A percentile compares a stretch with the other conserved stretches of the same genome.
Conservation (phyloP, 371 early-diverging fungal genomes). For the Mucor circinelloides region DNA sequence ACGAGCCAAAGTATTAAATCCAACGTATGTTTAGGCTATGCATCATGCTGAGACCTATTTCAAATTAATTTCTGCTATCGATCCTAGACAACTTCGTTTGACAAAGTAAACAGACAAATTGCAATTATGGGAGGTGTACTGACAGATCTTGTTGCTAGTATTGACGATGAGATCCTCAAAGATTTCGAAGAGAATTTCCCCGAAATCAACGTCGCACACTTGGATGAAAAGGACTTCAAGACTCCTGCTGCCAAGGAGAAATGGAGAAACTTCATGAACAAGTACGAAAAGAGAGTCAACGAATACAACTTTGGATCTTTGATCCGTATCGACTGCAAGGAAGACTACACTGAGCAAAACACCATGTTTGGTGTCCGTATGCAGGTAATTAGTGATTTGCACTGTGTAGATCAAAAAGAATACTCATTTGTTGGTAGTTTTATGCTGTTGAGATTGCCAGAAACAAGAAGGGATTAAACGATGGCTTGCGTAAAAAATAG, state of each 20-base stretch:
- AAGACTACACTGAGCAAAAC: conserved; percentile 84
- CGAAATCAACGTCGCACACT: conserved; percentile 59
- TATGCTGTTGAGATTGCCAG: conserved; percentile 90
- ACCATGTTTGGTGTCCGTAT: conserved; percentile 78
- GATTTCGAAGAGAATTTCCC: conserved; percentile 80
- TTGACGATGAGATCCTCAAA: conserved; percentile 83
- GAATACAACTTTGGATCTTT: conserved; percentile 93
- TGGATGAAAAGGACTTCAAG: conserved; percentile 81
- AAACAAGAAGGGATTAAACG: conserved; percentile 81
- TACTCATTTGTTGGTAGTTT: conserved; percentile 57
- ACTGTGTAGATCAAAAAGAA: neutral
- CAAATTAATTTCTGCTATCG: conserved; percentile 72
- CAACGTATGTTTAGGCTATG: conserved; percentile 59
- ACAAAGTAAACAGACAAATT: conserved; percentile 59
- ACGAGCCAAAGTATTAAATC: neutral
- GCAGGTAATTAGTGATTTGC: conserved; percentile 37
- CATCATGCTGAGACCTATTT: conserved; percentile 94
- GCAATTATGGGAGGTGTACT: neutral
- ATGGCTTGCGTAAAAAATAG: conserved; percentile 32
- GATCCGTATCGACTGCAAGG: conserved; percentile 73
- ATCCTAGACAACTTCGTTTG: conserved; percentile 72
- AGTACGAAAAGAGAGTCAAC: conserved; percentile 82
- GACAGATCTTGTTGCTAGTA: conserved; percentile 35
- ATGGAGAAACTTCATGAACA: conserved; percentile 86
- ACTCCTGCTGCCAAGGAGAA: conserved; percentile 78